These are phyloP conservation scores for Samsoniella hepiali DNA, from an alignment of 2,329 filamentous ascomycete genomes.

Conservation along the genomic window DNA sequence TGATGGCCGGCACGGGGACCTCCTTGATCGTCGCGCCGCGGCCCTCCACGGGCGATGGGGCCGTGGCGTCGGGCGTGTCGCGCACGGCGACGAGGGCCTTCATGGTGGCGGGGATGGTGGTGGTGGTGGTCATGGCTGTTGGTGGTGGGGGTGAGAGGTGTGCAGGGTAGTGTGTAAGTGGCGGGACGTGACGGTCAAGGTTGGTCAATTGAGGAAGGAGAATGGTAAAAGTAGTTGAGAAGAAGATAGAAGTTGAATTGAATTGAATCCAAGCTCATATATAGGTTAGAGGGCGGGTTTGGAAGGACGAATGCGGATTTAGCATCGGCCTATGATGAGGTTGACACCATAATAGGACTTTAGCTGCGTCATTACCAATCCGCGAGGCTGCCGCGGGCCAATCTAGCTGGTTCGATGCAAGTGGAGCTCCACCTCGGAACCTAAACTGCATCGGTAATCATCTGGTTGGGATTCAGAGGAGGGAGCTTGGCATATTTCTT, in stretches of 20 bases:
- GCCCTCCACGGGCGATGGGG: constrained; percentile 2
- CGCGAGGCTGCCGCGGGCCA: not conserved
- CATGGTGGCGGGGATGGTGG: constrained; percentile 19
- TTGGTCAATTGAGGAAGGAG: no score
- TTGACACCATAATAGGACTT: not conserved
- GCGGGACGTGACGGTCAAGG: not conserved
- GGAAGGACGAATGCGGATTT: not conserved
- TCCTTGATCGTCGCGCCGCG: constrained; percentile 14
- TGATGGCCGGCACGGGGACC: constrained; percentile 19
- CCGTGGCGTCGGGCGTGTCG: not conserved
- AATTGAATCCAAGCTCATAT: not conserved
- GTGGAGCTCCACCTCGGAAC: not conserved
- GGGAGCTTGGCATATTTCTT: no score
- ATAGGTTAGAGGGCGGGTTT: no score
- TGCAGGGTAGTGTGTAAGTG: not conserved
- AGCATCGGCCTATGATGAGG: not conserved
- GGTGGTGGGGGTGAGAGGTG: not conserved
- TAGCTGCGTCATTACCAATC: not conserved
- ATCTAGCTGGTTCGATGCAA: not conserved
- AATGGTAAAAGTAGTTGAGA: not conserved
- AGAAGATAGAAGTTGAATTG: not conserved
- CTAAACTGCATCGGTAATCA: no score
- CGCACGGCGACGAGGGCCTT: constrained; percentile 23
- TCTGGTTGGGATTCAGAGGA: not conserved
- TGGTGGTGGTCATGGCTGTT: not conserved